These are phyloP conservation scores for Aspergillus fructus DNA, from an alignment of 2,329 filamentous ascomycete species.

Conservation along the genomic window DNA sequence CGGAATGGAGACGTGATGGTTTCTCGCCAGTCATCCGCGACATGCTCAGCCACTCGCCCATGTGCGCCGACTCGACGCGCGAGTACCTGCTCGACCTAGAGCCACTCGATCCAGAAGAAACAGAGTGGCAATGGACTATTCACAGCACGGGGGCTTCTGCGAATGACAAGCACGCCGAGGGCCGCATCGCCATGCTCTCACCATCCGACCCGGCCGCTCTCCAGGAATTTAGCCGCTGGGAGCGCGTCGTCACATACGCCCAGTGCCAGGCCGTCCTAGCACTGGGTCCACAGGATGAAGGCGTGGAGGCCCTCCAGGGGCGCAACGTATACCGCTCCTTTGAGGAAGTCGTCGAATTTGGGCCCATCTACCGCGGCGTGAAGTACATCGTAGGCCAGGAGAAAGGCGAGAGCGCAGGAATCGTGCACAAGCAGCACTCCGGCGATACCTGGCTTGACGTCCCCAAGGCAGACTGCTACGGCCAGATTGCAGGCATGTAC, in stretches of 20 bases:
- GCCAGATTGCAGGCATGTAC: neutral
- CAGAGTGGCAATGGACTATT: slow-evolving; percentile 31
- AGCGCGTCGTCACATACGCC: slow-evolving; percentile 27
- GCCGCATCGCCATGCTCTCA: slow-evolving; percentile 21
- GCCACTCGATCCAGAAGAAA: slow-evolving; percentile 3
- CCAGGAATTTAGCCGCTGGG: slow-evolving; percentile 27
- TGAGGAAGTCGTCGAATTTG: slow-evolving; percentile 13
- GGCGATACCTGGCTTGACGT: slow-evolving; percentile 1
- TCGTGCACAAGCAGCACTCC: neutral
- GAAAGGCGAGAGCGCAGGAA: neutral
- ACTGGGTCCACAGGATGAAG: neutral
- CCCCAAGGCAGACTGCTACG: neutral
- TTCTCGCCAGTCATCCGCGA: slow-evolving; percentile 27
- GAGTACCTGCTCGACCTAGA: slow-evolving; percentile 28
- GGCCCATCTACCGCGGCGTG: neutral
- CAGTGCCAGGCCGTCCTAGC: neutral
- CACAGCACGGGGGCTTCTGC: slow-evolving; percentile 7
- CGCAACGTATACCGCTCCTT: slow-evolving; percentile 19
- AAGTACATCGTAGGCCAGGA: neutral
- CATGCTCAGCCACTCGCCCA: slow-evolving; percentile 30
- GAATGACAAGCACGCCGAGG: slow-evolving; percentile 21
- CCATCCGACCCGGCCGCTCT: slow-evolving; percentile 18
- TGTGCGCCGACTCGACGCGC: slow-evolving; percentile 31
- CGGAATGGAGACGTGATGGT: slow-evolving; percentile 20
- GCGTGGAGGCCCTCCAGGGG: slow-evolving; percentile 18